phyloP scores from a whole-genome alignment of 305 asterid species.

The Salvia sclarea region DNA sequence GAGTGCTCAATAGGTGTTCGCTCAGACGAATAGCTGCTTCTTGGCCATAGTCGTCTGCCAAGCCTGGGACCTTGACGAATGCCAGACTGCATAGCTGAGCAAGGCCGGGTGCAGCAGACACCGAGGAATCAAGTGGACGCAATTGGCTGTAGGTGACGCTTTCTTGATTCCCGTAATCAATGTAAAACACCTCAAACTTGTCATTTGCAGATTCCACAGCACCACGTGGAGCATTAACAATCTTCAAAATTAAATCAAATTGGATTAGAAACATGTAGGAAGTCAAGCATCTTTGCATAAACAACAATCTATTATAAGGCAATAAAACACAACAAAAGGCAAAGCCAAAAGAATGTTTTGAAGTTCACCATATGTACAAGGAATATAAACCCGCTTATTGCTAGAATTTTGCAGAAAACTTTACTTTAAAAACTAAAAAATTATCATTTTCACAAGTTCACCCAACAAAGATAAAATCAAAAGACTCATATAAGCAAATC shows the following conservation, averaged over 20 bases:
- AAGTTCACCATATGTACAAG: not conserved
- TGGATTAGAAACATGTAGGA: conserved; percentile 11
- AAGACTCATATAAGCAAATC: not conserved
- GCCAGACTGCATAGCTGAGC: conserved; percentile 96
- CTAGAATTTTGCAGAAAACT: not conserved
- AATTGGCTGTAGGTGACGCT: conserved; percentile 61
- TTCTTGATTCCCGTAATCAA: conserved; percentile 97
- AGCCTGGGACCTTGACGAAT: conserved; percentile 67
- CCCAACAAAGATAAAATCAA: not conserved
- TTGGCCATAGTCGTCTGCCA: conserved; percentile 92
- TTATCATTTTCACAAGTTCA: not conserved
- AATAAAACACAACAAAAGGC: not conserved
- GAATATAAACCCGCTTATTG: not conserved
- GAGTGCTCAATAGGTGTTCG: conserved; percentile 58
- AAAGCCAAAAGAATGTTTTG: not conserved
- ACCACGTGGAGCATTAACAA: conserved; percentile 87
- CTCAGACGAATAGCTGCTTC: conserved; percentile 79
- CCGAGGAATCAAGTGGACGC: conserved; percentile 79
- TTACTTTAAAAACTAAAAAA: not conserved
- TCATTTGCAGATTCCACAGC: conserved; percentile 68
- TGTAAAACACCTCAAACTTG: conserved; percentile 87
- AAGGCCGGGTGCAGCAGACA: conserved; percentile 73
- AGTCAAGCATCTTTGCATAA: not conserved
- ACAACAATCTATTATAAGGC: not conserved
- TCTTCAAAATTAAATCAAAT: conserved; percentile 39